Percentiles rank a stretch among this genome's conserved stretches.
Conservation (phyloP, 2,329 filamentous ascomycete species). For the Colletotrichum horii region DNA sequence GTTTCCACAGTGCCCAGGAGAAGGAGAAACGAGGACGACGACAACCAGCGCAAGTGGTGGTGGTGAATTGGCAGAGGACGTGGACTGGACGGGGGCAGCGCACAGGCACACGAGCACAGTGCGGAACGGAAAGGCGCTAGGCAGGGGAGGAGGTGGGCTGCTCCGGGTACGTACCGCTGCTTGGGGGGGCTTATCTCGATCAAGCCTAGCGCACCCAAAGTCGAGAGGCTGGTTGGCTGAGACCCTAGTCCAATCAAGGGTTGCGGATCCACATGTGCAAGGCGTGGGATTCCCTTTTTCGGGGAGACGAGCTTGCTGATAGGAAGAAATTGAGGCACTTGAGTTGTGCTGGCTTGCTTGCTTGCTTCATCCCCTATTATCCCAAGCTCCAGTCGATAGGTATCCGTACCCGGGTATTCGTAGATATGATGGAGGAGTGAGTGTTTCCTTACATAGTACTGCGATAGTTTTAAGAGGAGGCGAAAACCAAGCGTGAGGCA, state of each 20-base stretch:
- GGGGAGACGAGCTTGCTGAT: slow-evolving; percentile 11
- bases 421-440: background rate
- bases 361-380: background rate
- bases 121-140: background rate
- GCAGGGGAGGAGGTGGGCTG: background rate
- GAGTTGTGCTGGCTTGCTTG: background rate
- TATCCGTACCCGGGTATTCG: background rate
- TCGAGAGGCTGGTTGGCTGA: slow-evolving; percentile 1
- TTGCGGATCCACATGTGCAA: background rate
- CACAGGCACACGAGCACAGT: slow-evolving; percentile 1
- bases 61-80: background rate
- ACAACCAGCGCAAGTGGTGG: background rate
- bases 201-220: background rate
- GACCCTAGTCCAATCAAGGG: background rate
- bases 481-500: background rate
- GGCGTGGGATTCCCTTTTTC: slow-evolving; percentile 19
- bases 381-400: background rate
- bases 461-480: background rate
- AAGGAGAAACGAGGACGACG: background rate
- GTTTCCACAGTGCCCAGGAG: slow-evolving; percentile 18
- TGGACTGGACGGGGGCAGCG: background rate
- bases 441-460: background rate
- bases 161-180: background rate
- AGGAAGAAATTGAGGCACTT: background rate
- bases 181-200: background rate